phyloP scores from a whole-genome alignment of 1,284 basidiomycete species.

The Naganishia albida region DNA sequence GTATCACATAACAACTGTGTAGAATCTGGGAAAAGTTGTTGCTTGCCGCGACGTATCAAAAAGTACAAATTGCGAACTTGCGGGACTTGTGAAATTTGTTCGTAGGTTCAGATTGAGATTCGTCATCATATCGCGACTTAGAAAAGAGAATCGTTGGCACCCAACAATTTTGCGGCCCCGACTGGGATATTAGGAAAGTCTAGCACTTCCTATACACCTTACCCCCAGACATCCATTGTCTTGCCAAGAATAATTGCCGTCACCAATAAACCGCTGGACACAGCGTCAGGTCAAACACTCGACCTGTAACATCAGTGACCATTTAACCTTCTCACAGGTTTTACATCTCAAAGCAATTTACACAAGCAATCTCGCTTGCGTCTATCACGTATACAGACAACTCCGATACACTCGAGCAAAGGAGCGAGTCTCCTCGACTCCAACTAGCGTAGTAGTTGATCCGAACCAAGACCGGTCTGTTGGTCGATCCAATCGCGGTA shows the following conservation, averaged over 20 bases:
- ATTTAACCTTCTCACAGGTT: constrained; percentile 1
- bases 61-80: too few species aligned
- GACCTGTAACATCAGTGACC: neutral
- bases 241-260: constrained; percentile 8
- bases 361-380: neutral
- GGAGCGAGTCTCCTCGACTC: too few species aligned
- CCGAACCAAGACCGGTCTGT: too few species aligned
- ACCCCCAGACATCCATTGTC: constrained; percentile 16
- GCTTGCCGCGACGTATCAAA: too few species aligned
- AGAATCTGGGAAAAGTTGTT: too few species aligned
- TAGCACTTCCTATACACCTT: constrained; percentile 21
- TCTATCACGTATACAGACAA: neutral
- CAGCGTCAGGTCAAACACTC: too few species aligned
- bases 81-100: too few species aligned
- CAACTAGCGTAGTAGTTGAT: too few species aligned
- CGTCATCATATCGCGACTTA: neutral
- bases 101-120: constrained; percentile 3
- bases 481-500: too few species aligned
- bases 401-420: neutral
- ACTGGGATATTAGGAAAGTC: constrained; percentile 13
- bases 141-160: too few species aligned
- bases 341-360: neutral
- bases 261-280: neutral
- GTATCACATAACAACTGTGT: too few species aligned
- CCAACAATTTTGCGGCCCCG: constrained; percentile 10